Percentiles rank a stretch among this genome's conserved stretches.
phyloP scores from a whole-genome alignment of 441 rosid species.

The Manihot esculenta region DNA sequence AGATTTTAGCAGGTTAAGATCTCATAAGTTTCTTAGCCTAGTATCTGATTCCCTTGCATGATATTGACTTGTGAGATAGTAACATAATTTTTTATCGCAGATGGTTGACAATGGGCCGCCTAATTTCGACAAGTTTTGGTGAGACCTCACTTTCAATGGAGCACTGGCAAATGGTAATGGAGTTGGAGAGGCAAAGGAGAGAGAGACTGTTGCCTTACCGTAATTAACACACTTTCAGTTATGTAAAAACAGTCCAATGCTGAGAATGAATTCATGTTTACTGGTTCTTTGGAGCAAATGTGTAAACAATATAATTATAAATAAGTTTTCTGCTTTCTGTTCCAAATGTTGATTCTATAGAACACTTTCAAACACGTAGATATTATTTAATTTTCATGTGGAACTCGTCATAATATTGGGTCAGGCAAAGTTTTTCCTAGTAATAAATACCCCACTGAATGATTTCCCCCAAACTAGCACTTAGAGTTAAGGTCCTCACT shows the following conservation, averaged over 20 bases:
- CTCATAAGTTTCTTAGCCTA: not conserved
- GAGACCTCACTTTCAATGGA: conserved; percentile 58
- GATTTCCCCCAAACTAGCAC: too few species aligned
- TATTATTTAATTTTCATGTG: too few species aligned
- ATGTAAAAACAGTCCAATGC: not conserved
- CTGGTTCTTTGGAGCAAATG: not conserved
- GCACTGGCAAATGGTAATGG: conserved; percentile 90
- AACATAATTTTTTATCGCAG: conserved; percentile 31
- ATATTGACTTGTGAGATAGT: not conserved
- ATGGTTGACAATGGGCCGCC: conserved; percentile 81
- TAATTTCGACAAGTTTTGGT: conserved; percentile 72
- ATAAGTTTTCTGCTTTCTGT: too few species aligned
- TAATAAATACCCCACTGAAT: too few species aligned
- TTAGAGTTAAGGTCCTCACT: not conserved
- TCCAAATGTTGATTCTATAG: too few species aligned
- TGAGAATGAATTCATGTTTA: not conserved
- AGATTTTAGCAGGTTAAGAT: conserved; percentile 72
- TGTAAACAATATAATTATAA: not conserved
- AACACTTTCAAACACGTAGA: too few species aligned
- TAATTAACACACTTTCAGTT: not conserved
- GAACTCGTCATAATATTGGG: too few species aligned
- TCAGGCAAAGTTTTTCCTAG: too few species aligned
- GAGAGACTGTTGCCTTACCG: conserved; percentile 39
- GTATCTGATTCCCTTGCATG: not conserved
- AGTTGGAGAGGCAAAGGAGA: conserved; percentile 75